Conservation (phyloP, 148 eudicot genomes). For the Euryodendron excelsum region DNA sequence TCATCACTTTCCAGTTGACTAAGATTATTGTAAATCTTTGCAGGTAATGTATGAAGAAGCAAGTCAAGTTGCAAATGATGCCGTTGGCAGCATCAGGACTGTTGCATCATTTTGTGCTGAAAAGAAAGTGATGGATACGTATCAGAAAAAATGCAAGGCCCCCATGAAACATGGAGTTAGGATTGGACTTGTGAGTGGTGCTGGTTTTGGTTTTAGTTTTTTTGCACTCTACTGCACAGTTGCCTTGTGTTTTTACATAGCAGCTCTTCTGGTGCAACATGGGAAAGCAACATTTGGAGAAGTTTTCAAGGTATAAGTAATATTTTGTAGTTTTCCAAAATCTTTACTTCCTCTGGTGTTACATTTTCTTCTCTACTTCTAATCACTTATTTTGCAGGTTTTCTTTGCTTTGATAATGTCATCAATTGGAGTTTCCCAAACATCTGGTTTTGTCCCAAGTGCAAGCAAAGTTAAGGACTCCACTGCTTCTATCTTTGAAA, state of each 20-base stretch:
- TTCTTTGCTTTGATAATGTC: constrained; percentile 70
- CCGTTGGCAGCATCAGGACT: constrained; percentile 82
- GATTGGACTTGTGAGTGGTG: constrained; percentile 64
- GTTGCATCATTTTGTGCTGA: constrained; percentile 85
- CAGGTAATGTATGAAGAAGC: constrained; percentile 89
- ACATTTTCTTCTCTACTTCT: not conserved
- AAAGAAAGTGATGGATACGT: constrained; percentile 74
- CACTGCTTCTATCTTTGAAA: constrained; percentile 68
- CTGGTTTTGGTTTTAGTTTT: constrained; percentile 58
- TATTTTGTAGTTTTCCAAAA: not conserved
- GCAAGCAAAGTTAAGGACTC: constrained; percentile 61
- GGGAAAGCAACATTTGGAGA: constrained; percentile 58
- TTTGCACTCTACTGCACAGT: constrained; percentile 55
- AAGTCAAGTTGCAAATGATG: constrained; percentile 82
- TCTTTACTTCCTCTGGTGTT: not conserved
- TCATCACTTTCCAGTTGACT: no score
- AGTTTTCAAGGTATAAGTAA: constrained; percentile 57
- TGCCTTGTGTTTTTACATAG: constrained; percentile 74
- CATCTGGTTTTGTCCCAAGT: constrained; percentile 57
- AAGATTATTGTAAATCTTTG: no score
- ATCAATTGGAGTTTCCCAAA: constrained; percentile 68
- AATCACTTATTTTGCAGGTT: constrained; percentile 41
- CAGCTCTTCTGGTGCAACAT: constrained; percentile 56
- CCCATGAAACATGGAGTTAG: constrained; percentile 64
- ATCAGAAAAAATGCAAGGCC: constrained; percentile 58